Evolutionary conservation across 2,329 filamentous ascomycete species (phyloP).

Genomic region (Endoconidiophora polonica): DNA sequence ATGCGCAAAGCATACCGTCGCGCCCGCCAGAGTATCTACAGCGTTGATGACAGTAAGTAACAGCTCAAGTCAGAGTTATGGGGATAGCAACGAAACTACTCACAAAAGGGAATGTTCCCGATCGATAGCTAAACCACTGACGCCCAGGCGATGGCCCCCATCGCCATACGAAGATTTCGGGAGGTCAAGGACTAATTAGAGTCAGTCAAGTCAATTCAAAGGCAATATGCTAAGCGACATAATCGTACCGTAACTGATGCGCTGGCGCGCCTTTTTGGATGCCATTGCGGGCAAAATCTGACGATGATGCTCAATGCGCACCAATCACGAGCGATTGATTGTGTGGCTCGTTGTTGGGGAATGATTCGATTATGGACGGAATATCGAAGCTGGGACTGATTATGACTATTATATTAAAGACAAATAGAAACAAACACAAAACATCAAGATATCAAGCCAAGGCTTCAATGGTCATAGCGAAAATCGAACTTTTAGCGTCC

Average conservation of each 20-base stretch:
- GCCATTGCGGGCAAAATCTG: slow-evolving; percentile 32
- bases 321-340: background rate
- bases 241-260: slow-evolving; percentile 50
- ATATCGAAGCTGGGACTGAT: background rate
- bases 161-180: slow-evolving; percentile 46
- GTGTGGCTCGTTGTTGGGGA: background rate
- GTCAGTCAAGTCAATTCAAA: background rate
- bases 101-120: slow-evolving; percentile 70
- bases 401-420: background rate
- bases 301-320: background rate
- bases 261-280: slow-evolving; percentile 47
- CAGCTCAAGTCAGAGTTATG: slow-evolving; percentile 14
- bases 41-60: slow-evolving; percentile 5
- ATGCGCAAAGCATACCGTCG: slow-evolving; percentile 90
- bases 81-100: slow-evolving; percentile 21
- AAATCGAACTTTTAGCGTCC: too few species aligned
- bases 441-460: background rate
- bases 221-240: slow-evolving; percentile 9
- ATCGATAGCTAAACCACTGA: slow-evolving; percentile 88
- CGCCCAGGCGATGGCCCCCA: slow-evolving; percentile 79
- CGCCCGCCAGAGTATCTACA: slow-evolving; percentile 82
- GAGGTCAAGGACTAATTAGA: slow-evolving; percentile 36
- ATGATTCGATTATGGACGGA: background rate
- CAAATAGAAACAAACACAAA: background rate
- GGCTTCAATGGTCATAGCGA: background rate